Evolutionary conservation across 768 basidiomycete species (phyloP).

Genomic region (Infundibulicybe gibba): DNA sequence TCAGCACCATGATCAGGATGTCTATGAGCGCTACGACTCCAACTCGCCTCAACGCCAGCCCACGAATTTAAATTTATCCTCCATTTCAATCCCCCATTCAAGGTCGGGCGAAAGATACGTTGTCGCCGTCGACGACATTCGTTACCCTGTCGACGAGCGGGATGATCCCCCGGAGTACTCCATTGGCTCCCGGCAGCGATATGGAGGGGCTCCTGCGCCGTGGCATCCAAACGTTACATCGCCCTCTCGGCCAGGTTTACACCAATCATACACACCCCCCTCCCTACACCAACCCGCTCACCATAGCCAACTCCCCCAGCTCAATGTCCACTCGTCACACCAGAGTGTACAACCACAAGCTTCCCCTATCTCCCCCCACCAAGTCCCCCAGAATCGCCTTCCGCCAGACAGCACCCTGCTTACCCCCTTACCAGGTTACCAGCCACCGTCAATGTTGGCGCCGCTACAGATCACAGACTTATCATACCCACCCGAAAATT

Average conservation of each 20-base stretch:
- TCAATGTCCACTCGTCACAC: constrained; percentile 13
- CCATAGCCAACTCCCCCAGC: constrained; percentile 24
- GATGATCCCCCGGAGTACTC: constrained; percentile 20
- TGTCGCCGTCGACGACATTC: constrained; percentile 25
- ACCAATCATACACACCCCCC: constrained; percentile 21
- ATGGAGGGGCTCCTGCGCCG: constrained; percentile 25
- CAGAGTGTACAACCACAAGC: constrained; percentile 15
- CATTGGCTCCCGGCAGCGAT: constrained; percentile 23
- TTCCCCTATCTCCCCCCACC: constrained; percentile 21
- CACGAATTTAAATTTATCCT: constrained; percentile 18
- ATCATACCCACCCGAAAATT: constrained; percentile 22
- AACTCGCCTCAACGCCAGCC: constrained; percentile 22
- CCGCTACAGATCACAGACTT: constrained; percentile 22
- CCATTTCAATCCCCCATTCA: constrained; percentile 21
- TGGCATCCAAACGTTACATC: constrained; percentile 28
- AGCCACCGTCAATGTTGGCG: constrained; percentile 34
- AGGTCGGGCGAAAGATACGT: constrained; percentile 23
- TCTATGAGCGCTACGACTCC: constrained; percentile 24
- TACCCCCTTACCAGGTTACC: constrained; percentile 66
- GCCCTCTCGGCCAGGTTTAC: constrained; percentile 14
- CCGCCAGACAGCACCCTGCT: constrained; percentile 66
- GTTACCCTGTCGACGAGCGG: constrained; percentile 25
- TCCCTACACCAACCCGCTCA: constrained; percentile 18
- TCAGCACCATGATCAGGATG: constrained; percentile 26
- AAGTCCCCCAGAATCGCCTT: constrained; percentile 34